Evolutionary conservation across 2,329 filamentous ascomycete species (phyloP).

Genomic region (Ilyonectria mors-panacis): DNA sequence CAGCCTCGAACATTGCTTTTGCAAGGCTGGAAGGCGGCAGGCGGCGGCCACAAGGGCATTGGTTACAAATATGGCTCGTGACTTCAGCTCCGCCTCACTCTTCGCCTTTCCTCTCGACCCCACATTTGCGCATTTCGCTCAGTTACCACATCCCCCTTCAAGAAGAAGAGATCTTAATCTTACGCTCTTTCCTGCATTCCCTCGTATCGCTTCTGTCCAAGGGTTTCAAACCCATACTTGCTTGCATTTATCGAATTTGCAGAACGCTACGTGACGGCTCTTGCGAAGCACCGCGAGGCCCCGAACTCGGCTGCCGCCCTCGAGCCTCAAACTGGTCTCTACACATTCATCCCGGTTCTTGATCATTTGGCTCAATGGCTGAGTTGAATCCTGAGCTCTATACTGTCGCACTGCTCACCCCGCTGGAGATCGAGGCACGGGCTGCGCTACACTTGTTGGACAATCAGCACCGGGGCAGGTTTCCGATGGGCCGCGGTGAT

Average conservation of each 20-base stretch:
- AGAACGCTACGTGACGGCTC: background rate
- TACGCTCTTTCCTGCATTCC: background rate
- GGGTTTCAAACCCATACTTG: background rate
- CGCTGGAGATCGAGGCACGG: constrained; percentile 54
- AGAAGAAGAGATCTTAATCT: background rate
- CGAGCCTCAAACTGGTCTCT: background rate
- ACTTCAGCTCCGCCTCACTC: background rate
- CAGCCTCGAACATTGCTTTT: background rate
- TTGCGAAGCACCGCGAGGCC: background rate
- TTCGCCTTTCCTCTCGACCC: too few species aligned
- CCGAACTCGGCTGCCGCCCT: background rate
- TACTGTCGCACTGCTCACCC: constrained; percentile 56
- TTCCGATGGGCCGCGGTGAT: constrained; percentile 50
- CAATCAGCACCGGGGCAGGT: constrained; percentile 49
- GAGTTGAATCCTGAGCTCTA: constrained; percentile 44
- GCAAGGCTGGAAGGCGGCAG: background rate
- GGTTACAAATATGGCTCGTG: background rate
- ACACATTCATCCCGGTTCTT: background rate
- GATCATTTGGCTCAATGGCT: constrained; percentile 16
- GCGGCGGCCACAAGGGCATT: background rate
- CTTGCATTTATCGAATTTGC: background rate
- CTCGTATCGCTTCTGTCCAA: background rate
- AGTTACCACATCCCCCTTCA: background rate
- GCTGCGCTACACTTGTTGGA: constrained; percentile 55
- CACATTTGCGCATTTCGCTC: background rate